phyloP scores from a whole-genome alignment of 2,329 filamentous ascomycete species.

The Fusarium sacchari region DNA sequence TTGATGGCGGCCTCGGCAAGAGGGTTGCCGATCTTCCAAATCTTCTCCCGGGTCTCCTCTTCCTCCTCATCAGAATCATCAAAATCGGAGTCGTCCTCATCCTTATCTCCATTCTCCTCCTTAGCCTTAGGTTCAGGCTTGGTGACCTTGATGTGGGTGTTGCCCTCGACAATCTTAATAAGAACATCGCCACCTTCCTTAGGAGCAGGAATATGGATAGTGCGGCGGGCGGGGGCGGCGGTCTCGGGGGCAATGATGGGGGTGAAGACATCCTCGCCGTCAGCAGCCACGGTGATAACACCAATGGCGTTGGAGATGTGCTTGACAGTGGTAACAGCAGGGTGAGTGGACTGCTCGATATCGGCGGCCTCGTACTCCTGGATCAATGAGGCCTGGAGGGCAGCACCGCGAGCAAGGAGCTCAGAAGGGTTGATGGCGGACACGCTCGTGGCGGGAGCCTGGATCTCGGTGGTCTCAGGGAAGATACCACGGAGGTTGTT shows the following conservation, averaged over 20 bases:
- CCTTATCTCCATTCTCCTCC: conserved; percentile 69
- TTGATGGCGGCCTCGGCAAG: conserved; percentile 88
- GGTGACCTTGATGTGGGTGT: conserved; percentile 91
- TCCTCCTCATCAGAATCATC: conserved; percentile 77
- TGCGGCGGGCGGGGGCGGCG: conserved; percentile 86
- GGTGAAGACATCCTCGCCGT: conserved; percentile 76
- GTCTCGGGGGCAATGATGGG: conserved; percentile 88
- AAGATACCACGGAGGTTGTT: conserved; percentile 82
- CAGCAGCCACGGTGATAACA: conserved; percentile 72
- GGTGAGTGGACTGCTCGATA: conserved; percentile 95
- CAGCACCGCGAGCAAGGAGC: conserved; percentile 86
- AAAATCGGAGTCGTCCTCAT: conserved; percentile 71
- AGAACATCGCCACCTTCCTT: conserved; percentile 88
- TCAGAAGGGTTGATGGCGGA: conserved; percentile 93
- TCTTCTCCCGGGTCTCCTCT: conserved; percentile 87
- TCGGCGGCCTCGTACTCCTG: conserved; percentile 94
- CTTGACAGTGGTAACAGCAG: conserved; percentile 91
- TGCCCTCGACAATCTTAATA: conserved; percentile 87
- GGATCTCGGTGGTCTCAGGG: conserved; percentile 79
- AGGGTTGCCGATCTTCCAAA: conserved; percentile 86
- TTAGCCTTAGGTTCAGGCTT: conserved; percentile 84
- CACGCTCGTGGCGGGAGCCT: conserved; percentile 82
- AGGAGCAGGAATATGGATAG: conserved; percentile 79
- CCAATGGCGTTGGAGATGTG: conserved; percentile 91
- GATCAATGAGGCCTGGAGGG: conserved; percentile 93